Percentiles rank a stretch among this genome's conserved stretches.
These are phyloP conservation scores for Fagus sylvatica DNA, from an alignment of 306 rosid genomes.

Conservation along the genomic window DNA sequence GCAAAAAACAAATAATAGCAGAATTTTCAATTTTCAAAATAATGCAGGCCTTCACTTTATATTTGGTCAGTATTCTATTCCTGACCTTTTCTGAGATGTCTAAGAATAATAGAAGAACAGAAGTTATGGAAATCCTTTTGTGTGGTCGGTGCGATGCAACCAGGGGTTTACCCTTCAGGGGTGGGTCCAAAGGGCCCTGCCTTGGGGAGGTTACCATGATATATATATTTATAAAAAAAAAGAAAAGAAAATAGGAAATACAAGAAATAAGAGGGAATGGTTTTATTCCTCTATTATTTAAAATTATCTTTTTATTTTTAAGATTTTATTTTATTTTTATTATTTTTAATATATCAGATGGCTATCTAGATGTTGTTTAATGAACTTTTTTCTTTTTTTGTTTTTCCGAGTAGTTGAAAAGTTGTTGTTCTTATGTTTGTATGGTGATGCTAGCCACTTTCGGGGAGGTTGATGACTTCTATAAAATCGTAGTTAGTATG, in stretches of 20 bases:
- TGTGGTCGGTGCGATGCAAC: too few species aligned
- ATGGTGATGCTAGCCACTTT: neutral
- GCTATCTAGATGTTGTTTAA: neutral
- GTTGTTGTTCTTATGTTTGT: neutral
- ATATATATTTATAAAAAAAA: too few species aligned
- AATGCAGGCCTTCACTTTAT: neutral
- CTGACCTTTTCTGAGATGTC: neutral
- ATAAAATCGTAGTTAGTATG: neutral
- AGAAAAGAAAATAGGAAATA: too few species aligned
- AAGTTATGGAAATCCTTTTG: too few species aligned
- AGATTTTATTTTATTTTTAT: too few species aligned
- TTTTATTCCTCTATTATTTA: neutral
- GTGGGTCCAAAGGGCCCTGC: too few species aligned
- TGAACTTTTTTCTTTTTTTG: neutral
- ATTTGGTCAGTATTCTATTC: neutral
- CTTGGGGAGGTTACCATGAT: too few species aligned
- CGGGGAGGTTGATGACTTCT: neutral
- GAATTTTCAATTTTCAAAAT: too few species aligned
- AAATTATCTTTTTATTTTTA: too few species aligned
- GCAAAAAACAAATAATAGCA: neutral
- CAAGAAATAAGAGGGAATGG: neutral
- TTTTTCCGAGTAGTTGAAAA: neutral
- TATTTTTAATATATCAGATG: too few species aligned
- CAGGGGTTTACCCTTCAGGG: too few species aligned
- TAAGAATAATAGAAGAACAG: too few species aligned